A percentile compares a stretch with the other conserved stretches of the same genome.
Conservation (phyloP, 169 alveolate genomes). For the Plasmodium knowlesi region DNA sequence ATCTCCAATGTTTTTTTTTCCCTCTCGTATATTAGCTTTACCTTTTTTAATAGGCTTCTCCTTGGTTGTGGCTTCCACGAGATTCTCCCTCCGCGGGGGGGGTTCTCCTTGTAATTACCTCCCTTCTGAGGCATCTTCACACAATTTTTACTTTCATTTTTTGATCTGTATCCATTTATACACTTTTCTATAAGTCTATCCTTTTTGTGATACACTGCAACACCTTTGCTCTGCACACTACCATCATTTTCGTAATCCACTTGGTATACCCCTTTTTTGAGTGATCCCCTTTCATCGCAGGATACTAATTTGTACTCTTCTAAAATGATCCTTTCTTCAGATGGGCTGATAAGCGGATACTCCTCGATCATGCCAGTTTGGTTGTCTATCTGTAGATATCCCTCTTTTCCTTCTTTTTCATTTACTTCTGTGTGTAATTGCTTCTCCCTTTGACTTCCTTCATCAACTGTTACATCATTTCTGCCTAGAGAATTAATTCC, state of each 20-base stretch:
- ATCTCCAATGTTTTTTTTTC: slow-evolving; percentile 43
- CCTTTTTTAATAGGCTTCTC: background rate
- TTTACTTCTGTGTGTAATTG: background rate
- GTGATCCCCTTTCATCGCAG: background rate
- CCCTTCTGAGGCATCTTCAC: background rate
- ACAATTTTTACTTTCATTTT: background rate
- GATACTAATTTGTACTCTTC: background rate
- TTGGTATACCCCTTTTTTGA: background rate
- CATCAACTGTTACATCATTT: background rate
- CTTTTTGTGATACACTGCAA: background rate
- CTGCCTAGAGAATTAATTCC: background rate
- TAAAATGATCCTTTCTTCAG: background rate
- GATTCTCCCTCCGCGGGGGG: background rate
- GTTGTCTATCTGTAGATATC: background rate
- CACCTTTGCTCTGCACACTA: background rate
- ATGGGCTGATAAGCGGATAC: background rate
- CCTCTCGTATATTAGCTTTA: slow-evolving; percentile 49
- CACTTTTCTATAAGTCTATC: background rate
- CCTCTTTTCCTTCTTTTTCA: background rate
- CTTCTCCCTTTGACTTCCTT: background rate
- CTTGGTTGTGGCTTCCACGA: background rate
- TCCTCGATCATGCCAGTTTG: background rate
- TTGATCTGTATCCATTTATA: background rate
- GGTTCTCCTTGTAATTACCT: background rate
- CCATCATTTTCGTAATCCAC: background rate